Percentiles rank a stretch among this genome's conserved stretches.
These are phyloP conservation scores for Parachaetomium inaequale DNA, from an alignment of 495 filamentous ascomycete species.

Conservation along the genomic window DNA sequence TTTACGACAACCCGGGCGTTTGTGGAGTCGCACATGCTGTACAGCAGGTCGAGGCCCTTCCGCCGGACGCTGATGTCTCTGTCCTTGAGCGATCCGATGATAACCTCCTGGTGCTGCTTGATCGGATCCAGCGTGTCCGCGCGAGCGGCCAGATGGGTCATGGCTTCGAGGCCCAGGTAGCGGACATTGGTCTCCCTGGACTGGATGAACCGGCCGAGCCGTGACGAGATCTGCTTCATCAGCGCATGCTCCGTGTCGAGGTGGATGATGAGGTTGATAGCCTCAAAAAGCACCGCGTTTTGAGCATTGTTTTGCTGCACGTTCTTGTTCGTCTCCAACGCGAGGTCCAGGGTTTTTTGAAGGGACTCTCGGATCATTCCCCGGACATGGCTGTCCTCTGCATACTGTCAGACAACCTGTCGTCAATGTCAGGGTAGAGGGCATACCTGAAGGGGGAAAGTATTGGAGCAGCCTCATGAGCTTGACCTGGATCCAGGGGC, in stretches of 20 bases:
- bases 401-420: slow-evolving; percentile 18
- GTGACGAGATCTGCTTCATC: slow-evolving; percentile 95
- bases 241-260: slow-evolving; percentile 94
- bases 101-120: slow-evolving; percentile 95
- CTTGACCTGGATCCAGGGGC: slow-evolving; percentile 98
- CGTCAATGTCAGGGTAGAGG: background rate
- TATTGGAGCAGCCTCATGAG: slow-evolving; percentile 88
- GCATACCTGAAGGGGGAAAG: slow-evolving; percentile 86
- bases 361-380: slow-evolving; percentile 89
- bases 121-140: slow-evolving; percentile 95
- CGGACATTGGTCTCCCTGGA: slow-evolving; percentile 97
- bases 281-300: slow-evolving; percentile 96
- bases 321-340: slow-evolving; percentile 93
- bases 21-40: slow-evolving; percentile 97
- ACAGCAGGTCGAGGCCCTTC: slow-evolving; percentile 92
- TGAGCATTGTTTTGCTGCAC: slow-evolving; percentile 99
- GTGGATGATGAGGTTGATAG: slow-evolving; percentile 97
- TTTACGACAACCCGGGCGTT: slow-evolving; percentile 91
- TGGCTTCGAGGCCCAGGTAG: slow-evolving; percentile 93
- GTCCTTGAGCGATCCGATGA: slow-evolving; percentile 89
- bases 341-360: slow-evolving; percentile 82
- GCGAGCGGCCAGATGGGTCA: slow-evolving; percentile 96
- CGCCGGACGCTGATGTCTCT: slow-evolving; percentile 95
- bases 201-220: slow-evolving; percentile 93
- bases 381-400: slow-evolving; percentile 88